phyloP scores from a whole-genome alignment of 1,284 basidiomycete genomes.

The Omphalotus olearius region DNA sequence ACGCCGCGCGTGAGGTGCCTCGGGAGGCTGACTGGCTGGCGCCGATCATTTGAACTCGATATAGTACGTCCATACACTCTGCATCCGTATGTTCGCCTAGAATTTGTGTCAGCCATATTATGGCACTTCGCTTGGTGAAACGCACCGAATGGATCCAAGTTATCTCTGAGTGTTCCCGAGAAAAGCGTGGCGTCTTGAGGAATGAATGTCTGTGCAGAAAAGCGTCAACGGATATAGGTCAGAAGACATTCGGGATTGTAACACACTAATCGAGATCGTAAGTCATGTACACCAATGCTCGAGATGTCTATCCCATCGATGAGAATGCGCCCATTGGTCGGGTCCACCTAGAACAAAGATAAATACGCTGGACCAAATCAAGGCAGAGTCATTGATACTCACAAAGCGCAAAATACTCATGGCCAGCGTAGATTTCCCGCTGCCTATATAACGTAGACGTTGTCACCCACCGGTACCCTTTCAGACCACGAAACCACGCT shows the following conservation, averaged over 20 bases:
- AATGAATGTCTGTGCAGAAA: conserved; percentile 64
- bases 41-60: conserved; percentile 60
- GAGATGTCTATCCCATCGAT: conserved; percentile 91
- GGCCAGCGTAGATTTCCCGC: conserved; percentile 80
- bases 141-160: conserved; percentile 20
- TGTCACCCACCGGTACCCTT: too few species aligned
- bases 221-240: conserved; percentile 1
- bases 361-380: background rate
- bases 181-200: conserved; percentile 39
- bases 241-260: background rate
- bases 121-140: background rate
- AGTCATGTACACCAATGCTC: conserved; percentile 80
- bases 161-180: conserved; percentile 15
- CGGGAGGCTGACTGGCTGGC: conserved; percentile 41
- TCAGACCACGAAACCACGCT: too few species aligned
- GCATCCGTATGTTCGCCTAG: conserved; percentile 75
- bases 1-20: conserved; percentile 39
- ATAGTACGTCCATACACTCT: conserved; percentile 67
- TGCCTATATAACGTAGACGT: too few species aligned
- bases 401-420: conserved; percentile 86
- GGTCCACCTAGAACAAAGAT: conserved; percentile 54
- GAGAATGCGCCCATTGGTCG: conserved; percentile 69
- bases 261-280: conserved; percentile 69
- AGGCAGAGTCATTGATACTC: conserved; percentile 21
- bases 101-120: background rate